Evolutionary conservation across 352 stramenopile genomes (phyloP), one percentile per base, ranked within the genome.

Genomic region (Phytopythium boreale): DNA sequence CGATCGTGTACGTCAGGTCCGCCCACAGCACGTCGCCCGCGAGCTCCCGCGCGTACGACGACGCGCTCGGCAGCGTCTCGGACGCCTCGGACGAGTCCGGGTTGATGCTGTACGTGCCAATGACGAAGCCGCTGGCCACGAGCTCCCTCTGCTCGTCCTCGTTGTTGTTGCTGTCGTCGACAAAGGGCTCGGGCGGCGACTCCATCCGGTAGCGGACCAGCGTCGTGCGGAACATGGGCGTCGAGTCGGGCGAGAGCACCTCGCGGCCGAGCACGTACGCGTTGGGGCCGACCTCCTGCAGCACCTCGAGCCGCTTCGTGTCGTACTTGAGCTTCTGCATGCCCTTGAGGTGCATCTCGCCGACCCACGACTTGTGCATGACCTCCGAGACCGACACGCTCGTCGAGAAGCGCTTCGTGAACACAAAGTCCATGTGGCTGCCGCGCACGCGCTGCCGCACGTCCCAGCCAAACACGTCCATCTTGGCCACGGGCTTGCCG

Each of bases 121-220:
- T 62, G 36, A 52, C 56, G 56, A 26, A 62, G 39, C 56, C 56
- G 24, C 56, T 62, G 24, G 56, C 26, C 26, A 57, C 51, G 27
- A 57, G 51, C 51, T 36, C 51, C 10, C 27, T 11, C 27, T n/a
- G 5, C 27, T 57, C 51, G 29, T 36, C 51, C 3, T 20, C 51
- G 19, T 47, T 19, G 10, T 43, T 19, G 2, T 57, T 19, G 15
- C 10, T 12, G 24, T 22, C 29, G 10, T 19, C 4, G 8, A 36
- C 51, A 8, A 57, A 27, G 8, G 51, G 51, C 51, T 57, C 51
- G 51, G 51, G 26, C 7, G 24, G 51, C 17, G 24, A 39, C 51
- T 76, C 71, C 36, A 81, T 70, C 19, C 74, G 66, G 50, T 72
- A 81, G 20, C 62, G 70, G n/a, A 69, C 37, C 47, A 74, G 76